A percentile compares a stretch with the other conserved stretches of the same genome.
Evolutionary conservation across 345 rosid genomes (phyloP).

Genomic region (Populus nigra): DNA sequence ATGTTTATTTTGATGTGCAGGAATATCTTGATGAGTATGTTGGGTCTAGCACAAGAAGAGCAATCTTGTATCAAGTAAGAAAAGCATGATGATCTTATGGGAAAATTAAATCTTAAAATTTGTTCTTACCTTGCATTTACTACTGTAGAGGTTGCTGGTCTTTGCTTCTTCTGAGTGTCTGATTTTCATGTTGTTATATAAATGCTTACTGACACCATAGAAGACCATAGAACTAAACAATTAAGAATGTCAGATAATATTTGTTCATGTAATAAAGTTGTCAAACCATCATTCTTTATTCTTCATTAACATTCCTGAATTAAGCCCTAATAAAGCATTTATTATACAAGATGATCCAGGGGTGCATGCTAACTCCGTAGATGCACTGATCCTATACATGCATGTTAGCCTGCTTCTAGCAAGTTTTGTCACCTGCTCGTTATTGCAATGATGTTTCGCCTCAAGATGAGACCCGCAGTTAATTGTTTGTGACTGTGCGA

Average conservation of each 20-base stretch:
- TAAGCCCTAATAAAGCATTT: not conserved
- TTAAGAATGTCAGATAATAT: not conserved
- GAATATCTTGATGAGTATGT: slow-evolving; percentile 74
- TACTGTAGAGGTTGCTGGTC: not conserved
- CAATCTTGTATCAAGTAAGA: slow-evolving; percentile 71
- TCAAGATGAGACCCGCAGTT: not conserved
- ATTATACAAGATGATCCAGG: not conserved
- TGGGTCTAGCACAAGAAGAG: slow-evolving; percentile 61
- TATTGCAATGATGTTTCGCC: not conserved
- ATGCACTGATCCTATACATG: not conserved
- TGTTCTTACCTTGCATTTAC: not conserved
- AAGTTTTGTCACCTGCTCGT: not conserved
- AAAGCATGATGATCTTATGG: not conserved
- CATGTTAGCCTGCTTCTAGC: not conserved
- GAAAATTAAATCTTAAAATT: slow-evolving; percentile 2
- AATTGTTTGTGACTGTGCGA: not conserved
- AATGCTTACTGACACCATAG: not conserved
- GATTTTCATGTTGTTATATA: not conserved
- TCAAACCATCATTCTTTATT: not conserved
- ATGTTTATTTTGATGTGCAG: slow-evolving; percentile 36
- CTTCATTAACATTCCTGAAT: not conserved
- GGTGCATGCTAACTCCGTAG: not conserved
- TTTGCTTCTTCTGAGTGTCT: not conserved
- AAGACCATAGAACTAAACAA: not conserved
- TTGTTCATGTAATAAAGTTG: not conserved